Percentiles rank a stretch among this genome's conserved stretches.
Conservation (phyloP, 306 rosid species). For the Begonia loranthoides region DNA sequence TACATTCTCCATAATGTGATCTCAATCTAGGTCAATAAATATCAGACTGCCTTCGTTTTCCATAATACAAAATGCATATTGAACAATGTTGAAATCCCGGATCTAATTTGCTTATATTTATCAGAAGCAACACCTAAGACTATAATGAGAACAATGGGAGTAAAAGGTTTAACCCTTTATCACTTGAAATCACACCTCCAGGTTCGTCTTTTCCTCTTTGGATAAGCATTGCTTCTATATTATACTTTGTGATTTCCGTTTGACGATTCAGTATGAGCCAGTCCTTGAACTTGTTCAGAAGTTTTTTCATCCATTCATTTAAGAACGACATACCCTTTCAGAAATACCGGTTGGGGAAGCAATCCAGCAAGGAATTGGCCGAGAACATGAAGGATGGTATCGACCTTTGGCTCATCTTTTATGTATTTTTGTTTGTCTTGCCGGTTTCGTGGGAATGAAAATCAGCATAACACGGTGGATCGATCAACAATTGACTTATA, state of each 20-base stretch:
- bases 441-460: too few relatives aligned
- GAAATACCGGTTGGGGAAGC: constrained; percentile 50
- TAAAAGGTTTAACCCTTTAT: constrained; percentile 52
- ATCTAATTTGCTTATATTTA: constrained; percentile 6
- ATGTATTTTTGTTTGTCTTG: background rate
- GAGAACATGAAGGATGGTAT: constrained; percentile 44
- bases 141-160: constrained; percentile 55
- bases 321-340: constrained; percentile 10
- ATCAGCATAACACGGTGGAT: too few relatives aligned
- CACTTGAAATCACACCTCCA: constrained; percentile 57
- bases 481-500: background rate
- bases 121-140: constrained; percentile 56
- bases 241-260: too few relatives aligned
- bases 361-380: constrained; percentile 36
- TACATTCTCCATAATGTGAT: too few relatives aligned
- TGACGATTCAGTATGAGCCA: too few relatives aligned
- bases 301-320: too few relatives aligned
- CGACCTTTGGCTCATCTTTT: constrained; percentile 1
- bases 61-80: background rate
- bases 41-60: background rate
- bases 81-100: background rate
- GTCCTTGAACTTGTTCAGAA: too few relatives aligned
- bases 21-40: too few relatives aligned
- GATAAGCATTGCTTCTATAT: too few relatives aligned
- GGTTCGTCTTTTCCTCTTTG: constrained; percentile 16